These are phyloP conservation scores for Penicillium cosmopolitanum DNA, from an alignment of 495 filamentous ascomycete genomes.

Conservation along the genomic window DNA sequence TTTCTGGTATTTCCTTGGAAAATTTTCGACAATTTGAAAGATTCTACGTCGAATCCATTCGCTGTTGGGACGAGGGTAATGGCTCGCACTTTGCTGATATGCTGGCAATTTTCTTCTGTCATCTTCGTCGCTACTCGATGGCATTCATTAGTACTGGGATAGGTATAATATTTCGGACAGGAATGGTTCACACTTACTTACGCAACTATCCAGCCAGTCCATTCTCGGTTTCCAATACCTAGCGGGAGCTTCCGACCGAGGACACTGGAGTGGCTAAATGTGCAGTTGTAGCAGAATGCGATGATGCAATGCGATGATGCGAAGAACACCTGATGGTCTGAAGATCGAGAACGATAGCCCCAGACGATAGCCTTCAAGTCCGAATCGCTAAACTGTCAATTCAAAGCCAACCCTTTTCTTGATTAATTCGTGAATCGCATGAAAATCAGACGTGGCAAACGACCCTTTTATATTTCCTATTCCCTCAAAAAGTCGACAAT, in stretches of 20 bases:
- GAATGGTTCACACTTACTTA: neutral
- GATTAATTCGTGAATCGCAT: neutral
- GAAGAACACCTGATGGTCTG: neutral
- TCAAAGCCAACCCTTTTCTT: too few species aligned
- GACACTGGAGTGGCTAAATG: neutral
- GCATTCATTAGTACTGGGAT: neutral
- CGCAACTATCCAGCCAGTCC: constrained; percentile 1
- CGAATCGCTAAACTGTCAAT: neutral
- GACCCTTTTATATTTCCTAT: neutral
- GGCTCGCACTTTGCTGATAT: neutral
- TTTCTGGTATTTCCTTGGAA: neutral
- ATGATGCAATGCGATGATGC: neutral
- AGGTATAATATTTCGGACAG: neutral
- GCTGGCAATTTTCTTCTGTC: neutral
- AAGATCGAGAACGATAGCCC: neutral
- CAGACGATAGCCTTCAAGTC: too few species aligned
- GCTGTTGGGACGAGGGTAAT: neutral
- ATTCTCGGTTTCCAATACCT: neutral
- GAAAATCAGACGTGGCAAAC: neutral
- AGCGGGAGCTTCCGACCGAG: neutral
- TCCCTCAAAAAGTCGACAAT: neutral
- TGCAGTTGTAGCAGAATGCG: neutral
- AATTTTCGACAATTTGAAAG: neutral
- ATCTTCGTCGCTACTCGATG: neutral
- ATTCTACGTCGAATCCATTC: neutral